These are phyloP conservation scores for Populus euphratica DNA, from an alignment of 345 rosid species.

Conservation along the genomic window DNA sequence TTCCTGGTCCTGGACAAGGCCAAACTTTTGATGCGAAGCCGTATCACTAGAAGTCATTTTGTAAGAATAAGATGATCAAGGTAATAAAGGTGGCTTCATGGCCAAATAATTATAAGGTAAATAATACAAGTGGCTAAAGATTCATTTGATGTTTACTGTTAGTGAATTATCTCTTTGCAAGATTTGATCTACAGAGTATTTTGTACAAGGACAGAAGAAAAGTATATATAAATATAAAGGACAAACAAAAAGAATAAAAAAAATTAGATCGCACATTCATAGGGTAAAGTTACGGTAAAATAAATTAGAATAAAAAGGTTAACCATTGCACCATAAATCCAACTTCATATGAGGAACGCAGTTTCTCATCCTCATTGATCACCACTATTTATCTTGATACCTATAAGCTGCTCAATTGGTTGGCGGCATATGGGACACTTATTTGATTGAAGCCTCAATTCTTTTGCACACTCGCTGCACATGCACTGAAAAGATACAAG, in stretches of 20 bases:
- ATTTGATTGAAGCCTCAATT: constrained; percentile 68
- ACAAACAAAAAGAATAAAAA: background rate
- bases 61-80: constrained; percentile 14
- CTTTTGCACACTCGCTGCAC: constrained; percentile 81
- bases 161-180: background rate
- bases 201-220: constrained; percentile 15
- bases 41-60: background rate
- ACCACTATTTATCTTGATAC: constrained; percentile 60
- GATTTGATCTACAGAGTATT: background rate
- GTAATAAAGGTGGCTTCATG: background rate
- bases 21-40: constrained; percentile 13
- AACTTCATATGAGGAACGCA: constrained; percentile 27
- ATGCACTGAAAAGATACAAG: constrained; percentile 54
- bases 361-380: constrained; percentile 41
- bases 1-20: background rate
- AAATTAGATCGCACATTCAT: background rate
- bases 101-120: background rate
- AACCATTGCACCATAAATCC: constrained; percentile 23
- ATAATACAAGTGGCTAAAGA: background rate
- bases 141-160: background rate
- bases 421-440: constrained; percentile 93
- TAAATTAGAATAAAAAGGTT: background rate
- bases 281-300: background rate
- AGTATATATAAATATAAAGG: background rate
- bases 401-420: constrained; percentile 65